phyloP scores from a whole-genome alignment of 176 grass and related monocot genomes.

The Musa schizocarpa region DNA sequence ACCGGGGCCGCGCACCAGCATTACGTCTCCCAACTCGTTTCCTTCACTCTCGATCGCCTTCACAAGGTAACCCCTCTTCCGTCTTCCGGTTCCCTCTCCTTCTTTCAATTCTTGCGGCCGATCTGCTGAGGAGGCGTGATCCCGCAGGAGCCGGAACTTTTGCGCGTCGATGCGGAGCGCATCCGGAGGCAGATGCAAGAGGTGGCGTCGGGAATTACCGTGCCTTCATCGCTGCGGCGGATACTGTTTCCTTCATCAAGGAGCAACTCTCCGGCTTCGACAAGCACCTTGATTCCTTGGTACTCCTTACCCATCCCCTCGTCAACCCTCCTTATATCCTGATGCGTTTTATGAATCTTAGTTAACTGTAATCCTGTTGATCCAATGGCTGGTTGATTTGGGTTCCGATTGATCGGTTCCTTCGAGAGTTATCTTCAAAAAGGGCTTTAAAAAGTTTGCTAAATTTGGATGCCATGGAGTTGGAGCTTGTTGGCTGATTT shows the following conservation, averaged over 20 bases:
- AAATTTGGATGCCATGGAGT: no score
- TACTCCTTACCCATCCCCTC: conserved; percentile 14
- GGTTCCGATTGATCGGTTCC: no score
- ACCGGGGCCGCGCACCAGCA: conserved; percentile 52
- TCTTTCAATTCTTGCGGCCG: conserved; percentile 5
- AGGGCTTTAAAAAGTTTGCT: no score
- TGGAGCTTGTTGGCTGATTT: no score
- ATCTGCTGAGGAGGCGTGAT: conserved; percentile 2
- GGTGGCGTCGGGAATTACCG: conserved; percentile 96
- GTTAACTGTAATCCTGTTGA: no score
- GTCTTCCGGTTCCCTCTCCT: not conserved
- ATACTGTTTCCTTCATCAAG: conserved; percentile 86
- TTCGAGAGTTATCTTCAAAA: no score
- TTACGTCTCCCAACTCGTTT: conserved; percentile 98
- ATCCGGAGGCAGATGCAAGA: conserved; percentile 98
- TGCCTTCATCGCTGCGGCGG: conserved; percentile 80
- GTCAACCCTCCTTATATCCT: not conserved
- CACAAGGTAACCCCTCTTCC: conserved; percentile 50
- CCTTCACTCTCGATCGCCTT: conserved; percentile 97
- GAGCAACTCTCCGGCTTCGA: conserved; percentile 84
- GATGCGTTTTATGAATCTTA: conserved; percentile 7
- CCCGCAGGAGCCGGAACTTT: conserved; percentile 85
- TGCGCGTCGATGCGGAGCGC: conserved; percentile 88
- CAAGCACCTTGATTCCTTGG: conserved; percentile 76
- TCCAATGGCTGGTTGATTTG: no score